Evolutionary conservation across 805 yeast species (phyloP).

Genomic region (Pichia nakasei): DNA sequence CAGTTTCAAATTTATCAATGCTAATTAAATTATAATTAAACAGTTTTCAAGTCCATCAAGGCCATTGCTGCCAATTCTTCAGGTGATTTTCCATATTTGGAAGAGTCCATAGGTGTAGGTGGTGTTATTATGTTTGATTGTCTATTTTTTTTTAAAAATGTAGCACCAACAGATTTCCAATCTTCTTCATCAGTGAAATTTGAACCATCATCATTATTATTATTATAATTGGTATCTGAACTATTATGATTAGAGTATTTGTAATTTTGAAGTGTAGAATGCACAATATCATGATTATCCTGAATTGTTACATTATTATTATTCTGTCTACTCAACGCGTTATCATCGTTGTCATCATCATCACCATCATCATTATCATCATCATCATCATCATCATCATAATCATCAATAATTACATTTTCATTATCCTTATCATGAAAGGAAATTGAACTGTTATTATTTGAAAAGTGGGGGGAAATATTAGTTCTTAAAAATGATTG

Average conservation of each 20-base stretch:
- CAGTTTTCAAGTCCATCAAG: slow-evolving; percentile 27
- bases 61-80: slow-evolving; percentile 31
- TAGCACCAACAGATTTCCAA: slow-evolving; percentile 89
- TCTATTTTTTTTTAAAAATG: slow-evolving; percentile 33
- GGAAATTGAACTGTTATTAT: slow-evolving; percentile 16
- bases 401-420: slow-evolving; percentile 16
- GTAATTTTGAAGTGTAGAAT: not conserved
- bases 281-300: not conserved
- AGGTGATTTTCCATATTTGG: slow-evolving; percentile 13
- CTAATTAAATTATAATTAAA: not conserved
- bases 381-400: slow-evolving; percentile 2
- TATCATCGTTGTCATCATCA: not conserved
- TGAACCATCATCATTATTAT: slow-evolving; percentile 20
- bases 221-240: not conserved
- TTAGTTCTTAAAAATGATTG: slow-evolving; percentile 33
- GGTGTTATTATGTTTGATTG: slow-evolving; percentile 17
- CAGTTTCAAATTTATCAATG: slow-evolving; percentile 5
- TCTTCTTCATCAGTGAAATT: slow-evolving; percentile 93
- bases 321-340: too few relatives aligned
- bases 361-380: not conserved
- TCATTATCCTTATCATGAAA: slow-evolving; percentile 18
- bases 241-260: not conserved
- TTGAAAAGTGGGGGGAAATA: slow-evolving; percentile 18
- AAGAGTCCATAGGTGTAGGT: slow-evolving; percentile 11
- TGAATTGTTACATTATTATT: not conserved